These are phyloP conservation scores for Calycina herbarum DNA, from an alignment of 2,329 filamentous ascomycete genomes.

Conservation along the genomic window DNA sequence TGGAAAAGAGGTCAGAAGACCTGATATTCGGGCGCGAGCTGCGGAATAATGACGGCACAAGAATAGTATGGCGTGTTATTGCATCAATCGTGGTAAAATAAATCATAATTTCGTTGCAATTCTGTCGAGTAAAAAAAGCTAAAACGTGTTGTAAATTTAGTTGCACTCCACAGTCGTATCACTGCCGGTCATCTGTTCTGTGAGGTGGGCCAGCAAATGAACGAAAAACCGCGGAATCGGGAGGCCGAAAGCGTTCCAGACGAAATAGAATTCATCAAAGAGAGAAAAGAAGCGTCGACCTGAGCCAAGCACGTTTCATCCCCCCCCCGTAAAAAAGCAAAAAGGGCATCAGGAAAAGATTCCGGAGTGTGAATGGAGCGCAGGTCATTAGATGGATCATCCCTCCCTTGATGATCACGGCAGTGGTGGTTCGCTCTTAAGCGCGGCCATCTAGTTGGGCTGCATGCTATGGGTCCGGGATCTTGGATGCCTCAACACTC, in stretches of 20 bases:
- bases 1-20: slow-evolving; percentile 7
- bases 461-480: background rate
- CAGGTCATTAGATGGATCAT: slow-evolving; percentile 4
- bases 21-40: background rate
- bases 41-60: background rate
- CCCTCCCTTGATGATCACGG: background rate
- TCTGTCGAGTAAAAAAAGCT: background rate
- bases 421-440: slow-evolving; percentile 1
- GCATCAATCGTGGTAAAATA: background rate
- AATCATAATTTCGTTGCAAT: background rate
- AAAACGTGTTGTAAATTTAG: slow-evolving; percentile 1
- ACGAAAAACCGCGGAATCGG: slow-evolving; percentile 26
- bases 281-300: background rate
- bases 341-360: background rate
- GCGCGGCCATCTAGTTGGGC: slow-evolving; percentile 9
- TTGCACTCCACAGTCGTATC: slow-evolving; percentile 1
- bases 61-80: slow-evolving; percentile 1
- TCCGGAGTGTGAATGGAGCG: background rate
- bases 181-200: background rate
- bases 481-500: slow-evolving; percentile 6
- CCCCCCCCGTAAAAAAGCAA: background rate
- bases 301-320: slow-evolving; percentile 10
- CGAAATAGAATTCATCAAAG: slow-evolving; percentile 5
- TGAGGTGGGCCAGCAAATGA: background rate
- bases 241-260: slow-evolving; percentile 22